Evolutionary conservation across 2,329 filamentous ascomycete species (phyloP).

Genomic region (Fusarium sp.): DNA sequence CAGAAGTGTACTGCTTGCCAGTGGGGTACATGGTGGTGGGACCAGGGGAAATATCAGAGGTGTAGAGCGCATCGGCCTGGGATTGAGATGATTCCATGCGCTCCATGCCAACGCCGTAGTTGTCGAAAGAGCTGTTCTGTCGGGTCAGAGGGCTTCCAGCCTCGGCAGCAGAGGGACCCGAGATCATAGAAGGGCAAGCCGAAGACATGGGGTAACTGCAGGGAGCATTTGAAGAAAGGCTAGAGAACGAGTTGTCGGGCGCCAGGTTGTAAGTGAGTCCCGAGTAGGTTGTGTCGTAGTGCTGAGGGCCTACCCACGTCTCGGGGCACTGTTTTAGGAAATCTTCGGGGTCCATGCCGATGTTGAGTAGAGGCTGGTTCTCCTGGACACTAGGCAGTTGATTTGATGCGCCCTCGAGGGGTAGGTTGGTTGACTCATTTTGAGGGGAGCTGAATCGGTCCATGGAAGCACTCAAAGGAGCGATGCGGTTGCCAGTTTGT

Average conservation of each 20-base stretch:
- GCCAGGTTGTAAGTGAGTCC: constrained; percentile 30
- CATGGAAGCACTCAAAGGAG: constrained; percentile 48
- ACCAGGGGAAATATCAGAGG: constrained; percentile 28
- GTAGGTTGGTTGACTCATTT: constrained; percentile 49
- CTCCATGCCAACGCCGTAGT: constrained; percentile 53
- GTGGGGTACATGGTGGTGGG: constrained; percentile 38
- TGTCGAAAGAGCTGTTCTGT: constrained; percentile 57
- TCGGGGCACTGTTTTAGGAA: constrained; percentile 53
- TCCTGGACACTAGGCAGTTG: constrained; percentile 56
- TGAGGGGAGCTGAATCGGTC: constrained; percentile 51
- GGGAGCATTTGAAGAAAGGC: constrained; percentile 36
- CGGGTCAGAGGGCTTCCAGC: constrained; percentile 57
- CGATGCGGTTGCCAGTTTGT: constrained; percentile 51
- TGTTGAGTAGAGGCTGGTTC: constrained; percentile 46
- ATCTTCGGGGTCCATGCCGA: constrained; percentile 56
- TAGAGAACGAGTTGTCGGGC: constrained; percentile 34
- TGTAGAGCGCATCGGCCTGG: constrained; percentile 45
- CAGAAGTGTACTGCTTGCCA: constrained; percentile 50
- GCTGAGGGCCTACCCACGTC: constrained; percentile 36
- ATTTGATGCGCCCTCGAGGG: constrained; percentile 40
- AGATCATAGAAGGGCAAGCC: constrained; percentile 59
- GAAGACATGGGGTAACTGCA: constrained; percentile 51
- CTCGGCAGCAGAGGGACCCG: constrained; percentile 56
- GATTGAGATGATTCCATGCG: constrained; percentile 56
- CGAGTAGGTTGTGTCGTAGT: constrained; percentile 39